Evolutionary conservation across 305 asterid species (phyloP).

Genomic region (Solanum hybrid): DNA sequence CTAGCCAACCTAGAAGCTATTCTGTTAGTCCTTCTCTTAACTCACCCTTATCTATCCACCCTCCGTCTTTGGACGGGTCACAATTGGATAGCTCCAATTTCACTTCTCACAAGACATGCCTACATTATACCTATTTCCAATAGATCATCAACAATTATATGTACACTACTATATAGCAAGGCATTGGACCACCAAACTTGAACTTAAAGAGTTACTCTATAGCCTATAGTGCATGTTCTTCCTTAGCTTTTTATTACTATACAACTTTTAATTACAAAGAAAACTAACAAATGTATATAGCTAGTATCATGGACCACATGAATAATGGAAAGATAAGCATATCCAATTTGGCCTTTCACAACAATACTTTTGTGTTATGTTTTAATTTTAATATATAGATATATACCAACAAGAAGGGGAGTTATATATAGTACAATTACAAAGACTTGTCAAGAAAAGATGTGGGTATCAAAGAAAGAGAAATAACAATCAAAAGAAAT

Average conservation of each 20-base stretch:
- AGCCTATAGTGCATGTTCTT: background rate
- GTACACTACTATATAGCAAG: background rate
- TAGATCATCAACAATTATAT: background rate
- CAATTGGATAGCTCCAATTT: background rate
- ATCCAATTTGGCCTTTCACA: background rate
- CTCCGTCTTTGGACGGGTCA: background rate
- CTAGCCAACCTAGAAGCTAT: background rate
- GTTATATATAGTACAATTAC: background rate
- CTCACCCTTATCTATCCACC: background rate
- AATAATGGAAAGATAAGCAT: background rate
- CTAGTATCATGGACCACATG: conserved; percentile 5
- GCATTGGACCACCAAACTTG: background rate
- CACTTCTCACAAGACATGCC: background rate
- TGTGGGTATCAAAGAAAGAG: conserved; percentile 31
- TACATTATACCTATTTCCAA: background rate
- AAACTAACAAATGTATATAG: background rate
- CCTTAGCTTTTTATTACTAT: background rate
- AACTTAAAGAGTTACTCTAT: background rate
- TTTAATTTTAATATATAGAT: background rate
- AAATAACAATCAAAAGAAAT: conserved; percentile 12
- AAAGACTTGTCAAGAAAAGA: conserved; percentile 15
- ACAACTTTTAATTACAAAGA: background rate
- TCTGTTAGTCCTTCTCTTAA: background rate
- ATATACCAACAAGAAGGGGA: background rate
- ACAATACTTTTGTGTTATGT: background rate